Conservation (phyloP, 179 eudicot genomes). For the Pouteria campechiana region DNA sequence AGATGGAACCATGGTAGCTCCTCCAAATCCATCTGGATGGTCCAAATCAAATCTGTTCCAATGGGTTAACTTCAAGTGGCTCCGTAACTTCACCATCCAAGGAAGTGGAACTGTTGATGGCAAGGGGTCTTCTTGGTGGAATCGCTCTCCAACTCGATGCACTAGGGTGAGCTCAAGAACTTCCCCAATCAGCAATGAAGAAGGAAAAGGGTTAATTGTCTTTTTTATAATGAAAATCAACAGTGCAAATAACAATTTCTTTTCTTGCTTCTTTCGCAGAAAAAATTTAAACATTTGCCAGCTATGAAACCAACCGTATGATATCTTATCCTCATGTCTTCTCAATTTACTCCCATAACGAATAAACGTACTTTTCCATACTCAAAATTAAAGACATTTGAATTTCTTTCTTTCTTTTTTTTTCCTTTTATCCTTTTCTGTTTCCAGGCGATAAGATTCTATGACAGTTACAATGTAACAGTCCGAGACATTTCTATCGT, state of each 20-base stretch:
- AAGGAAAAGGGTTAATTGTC: no score
- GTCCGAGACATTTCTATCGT: slow-evolving; percentile 49
- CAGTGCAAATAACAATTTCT: background rate
- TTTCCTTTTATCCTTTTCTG: background rate
- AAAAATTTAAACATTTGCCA: slow-evolving; percentile 18
- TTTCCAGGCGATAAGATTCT: slow-evolving; percentile 66
- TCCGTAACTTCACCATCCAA: slow-evolving; percentile 63
- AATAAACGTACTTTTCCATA: background rate
- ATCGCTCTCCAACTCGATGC: slow-evolving; percentile 3
- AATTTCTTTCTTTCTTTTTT: background rate
- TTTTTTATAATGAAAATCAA: background rate
- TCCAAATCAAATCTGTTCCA: slow-evolving; percentile 55
- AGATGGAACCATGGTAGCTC: slow-evolving; percentile 62
- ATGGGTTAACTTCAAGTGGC: slow-evolving; percentile 79
- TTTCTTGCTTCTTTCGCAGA: slow-evolving; percentile 7
- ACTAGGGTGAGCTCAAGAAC: slow-evolving; percentile 23
- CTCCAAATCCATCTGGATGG: slow-evolving; percentile 46
- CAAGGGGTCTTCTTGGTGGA: slow-evolving; percentile 77
- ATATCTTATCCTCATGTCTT: no score
- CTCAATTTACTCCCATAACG: no score
- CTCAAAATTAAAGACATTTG: background rate
- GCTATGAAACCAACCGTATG: slow-evolving; percentile 67
- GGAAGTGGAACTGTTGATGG: slow-evolving; percentile 65
- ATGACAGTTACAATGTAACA: slow-evolving; percentile 36
- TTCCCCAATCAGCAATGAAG: no score